Conservation (phyloP, 1,139 yeast species). For the Yamadazyma diospyri region DNA sequence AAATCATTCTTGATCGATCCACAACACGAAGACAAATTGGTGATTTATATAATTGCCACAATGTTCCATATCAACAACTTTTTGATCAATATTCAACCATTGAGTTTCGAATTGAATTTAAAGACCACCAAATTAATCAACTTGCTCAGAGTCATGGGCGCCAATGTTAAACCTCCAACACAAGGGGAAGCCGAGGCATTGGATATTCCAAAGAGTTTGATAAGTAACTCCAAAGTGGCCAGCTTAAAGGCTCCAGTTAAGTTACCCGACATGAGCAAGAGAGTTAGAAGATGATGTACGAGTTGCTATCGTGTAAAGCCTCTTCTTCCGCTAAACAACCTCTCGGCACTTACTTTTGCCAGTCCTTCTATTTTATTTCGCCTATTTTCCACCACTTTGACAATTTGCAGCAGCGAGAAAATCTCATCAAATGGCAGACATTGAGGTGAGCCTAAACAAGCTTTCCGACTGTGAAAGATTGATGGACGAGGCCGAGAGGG, state of each 20-base stretch:
- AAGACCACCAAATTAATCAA: constrained; percentile 72
- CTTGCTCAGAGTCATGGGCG: constrained; percentile 80
- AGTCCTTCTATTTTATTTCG: not conserved
- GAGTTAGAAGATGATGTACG: constrained; percentile 31
- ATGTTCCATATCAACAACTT: constrained; percentile 75
- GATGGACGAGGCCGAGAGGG: constrained; percentile 53
- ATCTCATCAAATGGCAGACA: constrained; percentile 8
- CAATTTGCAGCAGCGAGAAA: no score
- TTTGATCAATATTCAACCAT: constrained; percentile 70
- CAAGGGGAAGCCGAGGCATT: constrained; percentile 79
- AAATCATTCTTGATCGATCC: constrained; percentile 80
- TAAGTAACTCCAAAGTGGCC: constrained; percentile 74
- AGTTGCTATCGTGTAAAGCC: no score
- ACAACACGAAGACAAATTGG: constrained; percentile 76
- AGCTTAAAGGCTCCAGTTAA: constrained; percentile 83
- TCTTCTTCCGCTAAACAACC: not conserved
- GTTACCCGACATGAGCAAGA: constrained; percentile 77
- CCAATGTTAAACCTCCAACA: constrained; percentile 70
- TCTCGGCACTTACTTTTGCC: not conserved
- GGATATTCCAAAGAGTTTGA: constrained; percentile 67
- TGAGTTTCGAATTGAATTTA: constrained; percentile 80
- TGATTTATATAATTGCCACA: constrained; percentile 73
- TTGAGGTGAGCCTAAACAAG: constrained; percentile 14
- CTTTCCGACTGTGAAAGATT: constrained; percentile 55
- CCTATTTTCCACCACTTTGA: no score